These are phyloP conservation scores for Rachicladosporium sp. DNA, from an alignment of 2,329 filamentous ascomycete species.

Conservation along the genomic window DNA sequence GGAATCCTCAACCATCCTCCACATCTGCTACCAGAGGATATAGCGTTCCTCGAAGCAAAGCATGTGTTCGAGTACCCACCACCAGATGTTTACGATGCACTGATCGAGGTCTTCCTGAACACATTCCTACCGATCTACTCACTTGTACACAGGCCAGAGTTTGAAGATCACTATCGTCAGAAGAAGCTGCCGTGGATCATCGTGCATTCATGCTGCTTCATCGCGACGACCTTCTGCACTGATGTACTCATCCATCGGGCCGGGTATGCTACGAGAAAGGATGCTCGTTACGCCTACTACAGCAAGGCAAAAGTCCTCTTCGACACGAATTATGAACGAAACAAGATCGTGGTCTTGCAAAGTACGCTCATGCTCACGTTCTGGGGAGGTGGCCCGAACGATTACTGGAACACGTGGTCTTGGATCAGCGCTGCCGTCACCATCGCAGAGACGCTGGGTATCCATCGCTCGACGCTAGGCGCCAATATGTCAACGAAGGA, in stretches of 20 bases:
- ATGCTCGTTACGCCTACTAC: constrained; percentile 3
- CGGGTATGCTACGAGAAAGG: not conserved
- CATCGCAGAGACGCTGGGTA: constrained; percentile 13
- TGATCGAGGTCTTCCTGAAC: constrained; percentile 1
- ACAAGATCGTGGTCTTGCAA: constrained; percentile 13
- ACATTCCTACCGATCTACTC: constrained; percentile 3
- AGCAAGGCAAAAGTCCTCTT: constrained; percentile 11
- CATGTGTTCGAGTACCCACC: constrained; percentile 1
- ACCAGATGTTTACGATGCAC: not conserved
- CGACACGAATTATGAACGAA: constrained; percentile 10
- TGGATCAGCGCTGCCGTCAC: constrained; percentile 13
- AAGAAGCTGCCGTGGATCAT: constrained; percentile 2
- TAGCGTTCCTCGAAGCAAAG: constrained; percentile 2
- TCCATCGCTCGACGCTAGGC: constrained; percentile 9
- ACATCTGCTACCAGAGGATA: constrained; percentile 2
- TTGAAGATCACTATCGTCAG: not conserved
- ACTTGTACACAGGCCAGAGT: constrained; percentile 1
- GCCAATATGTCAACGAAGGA: constrained; percentile 9
- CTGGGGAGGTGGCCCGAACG: constrained; percentile 10
- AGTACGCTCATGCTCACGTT: constrained; percentile 11
- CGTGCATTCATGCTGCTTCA: constrained; percentile 1
- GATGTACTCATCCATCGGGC: constrained; percentile 2
- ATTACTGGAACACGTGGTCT: constrained; percentile 12
- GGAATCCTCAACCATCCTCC: not conserved
- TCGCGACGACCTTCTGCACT: constrained; percentile 3